A percentile compares a stretch with the other conserved stretches of the same genome.
Conservation (phyloP, 305 asterid species). For the Ilex paraguariensis region DNA sequence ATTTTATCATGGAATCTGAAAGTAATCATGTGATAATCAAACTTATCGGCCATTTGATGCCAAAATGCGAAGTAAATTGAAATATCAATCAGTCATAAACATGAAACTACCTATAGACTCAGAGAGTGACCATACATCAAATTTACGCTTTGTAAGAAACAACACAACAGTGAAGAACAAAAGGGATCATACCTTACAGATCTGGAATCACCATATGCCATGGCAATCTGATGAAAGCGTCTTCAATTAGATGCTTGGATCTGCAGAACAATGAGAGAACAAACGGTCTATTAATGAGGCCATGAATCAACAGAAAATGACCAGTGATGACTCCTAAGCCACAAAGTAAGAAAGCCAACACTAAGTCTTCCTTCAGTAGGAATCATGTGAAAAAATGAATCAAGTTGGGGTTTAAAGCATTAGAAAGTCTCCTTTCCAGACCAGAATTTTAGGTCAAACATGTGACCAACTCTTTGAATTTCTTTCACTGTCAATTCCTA, state of each 20-base stretch:
- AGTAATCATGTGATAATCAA: slow-evolving; percentile 9
- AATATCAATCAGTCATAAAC: neutral
- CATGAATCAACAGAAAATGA: slow-evolving; percentile 30
- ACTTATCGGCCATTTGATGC: neutral
- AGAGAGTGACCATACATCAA: neutral
- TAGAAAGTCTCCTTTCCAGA: slow-evolving; percentile 16
- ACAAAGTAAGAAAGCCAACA: slow-evolving; percentile 26
- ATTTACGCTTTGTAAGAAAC: neutral
- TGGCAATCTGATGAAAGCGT: slow-evolving; percentile 24
- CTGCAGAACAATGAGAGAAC: slow-evolving; percentile 28
- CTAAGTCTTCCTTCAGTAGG: slow-evolving; percentile 31
- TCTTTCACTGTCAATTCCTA: neutral
- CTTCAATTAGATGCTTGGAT: slow-evolving; percentile 20
- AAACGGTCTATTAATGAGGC: slow-evolving; percentile 11
- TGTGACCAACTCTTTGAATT: slow-evolving; percentile 32
- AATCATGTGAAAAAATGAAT: slow-evolving; percentile 58
- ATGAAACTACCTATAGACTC: neutral
- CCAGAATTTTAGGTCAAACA: slow-evolving; percentile 49
- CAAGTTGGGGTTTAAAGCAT: slow-evolving; percentile 22
- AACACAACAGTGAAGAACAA: slow-evolving; percentile 1
- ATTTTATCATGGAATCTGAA: slow-evolving; percentile 59
- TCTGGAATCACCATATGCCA: slow-evolving; percentile 58
- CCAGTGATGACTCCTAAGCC: slow-evolving; percentile 28
- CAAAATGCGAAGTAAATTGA: neutral
- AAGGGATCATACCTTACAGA: slow-evolving; percentile 52